Evolutionary conservation across 257 asterid species (phyloP).

Genomic region (Gardenia jasminoides): DNA sequence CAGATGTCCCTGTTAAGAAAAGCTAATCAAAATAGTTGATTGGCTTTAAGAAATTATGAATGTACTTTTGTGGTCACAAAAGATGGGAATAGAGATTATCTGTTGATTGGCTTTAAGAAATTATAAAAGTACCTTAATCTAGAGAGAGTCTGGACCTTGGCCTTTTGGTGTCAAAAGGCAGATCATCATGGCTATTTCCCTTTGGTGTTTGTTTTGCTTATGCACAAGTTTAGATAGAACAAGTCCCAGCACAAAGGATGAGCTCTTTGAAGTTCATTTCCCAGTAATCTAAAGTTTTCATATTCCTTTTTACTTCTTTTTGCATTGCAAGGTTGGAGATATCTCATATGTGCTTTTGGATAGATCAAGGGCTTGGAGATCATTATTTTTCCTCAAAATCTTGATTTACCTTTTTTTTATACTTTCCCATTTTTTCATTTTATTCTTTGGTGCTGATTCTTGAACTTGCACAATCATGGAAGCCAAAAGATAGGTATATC

Average conservation of each 20-base stretch:
- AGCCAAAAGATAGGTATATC: neutral
- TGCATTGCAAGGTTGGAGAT: neutral
- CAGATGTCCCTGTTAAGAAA: neutral
- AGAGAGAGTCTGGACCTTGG: neutral
- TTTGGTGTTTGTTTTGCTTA: neutral
- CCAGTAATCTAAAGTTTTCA: neutral
- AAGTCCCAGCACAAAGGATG: neutral
- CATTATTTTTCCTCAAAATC: neutral
- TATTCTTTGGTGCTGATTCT: neutral
- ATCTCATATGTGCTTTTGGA: neutral
- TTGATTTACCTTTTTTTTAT: neutral
- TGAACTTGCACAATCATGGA: neutral
- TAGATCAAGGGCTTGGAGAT: neutral
- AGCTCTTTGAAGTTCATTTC: neutral
- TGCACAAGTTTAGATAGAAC: neutral
- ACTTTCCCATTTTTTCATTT: neutral
- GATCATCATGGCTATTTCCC: neutral
- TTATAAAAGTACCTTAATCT: neutral
- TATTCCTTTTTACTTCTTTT: no score
- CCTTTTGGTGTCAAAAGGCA: neutral
- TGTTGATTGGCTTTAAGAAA: neutral
- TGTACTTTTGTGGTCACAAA: neutral
- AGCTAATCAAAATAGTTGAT: neutral
- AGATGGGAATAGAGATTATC: neutral
- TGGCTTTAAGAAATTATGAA: neutral